Evolutionary conservation across 2,329 filamentous ascomycete genomes (phyloP).

Genomic region (Acarospora socialis): DNA sequence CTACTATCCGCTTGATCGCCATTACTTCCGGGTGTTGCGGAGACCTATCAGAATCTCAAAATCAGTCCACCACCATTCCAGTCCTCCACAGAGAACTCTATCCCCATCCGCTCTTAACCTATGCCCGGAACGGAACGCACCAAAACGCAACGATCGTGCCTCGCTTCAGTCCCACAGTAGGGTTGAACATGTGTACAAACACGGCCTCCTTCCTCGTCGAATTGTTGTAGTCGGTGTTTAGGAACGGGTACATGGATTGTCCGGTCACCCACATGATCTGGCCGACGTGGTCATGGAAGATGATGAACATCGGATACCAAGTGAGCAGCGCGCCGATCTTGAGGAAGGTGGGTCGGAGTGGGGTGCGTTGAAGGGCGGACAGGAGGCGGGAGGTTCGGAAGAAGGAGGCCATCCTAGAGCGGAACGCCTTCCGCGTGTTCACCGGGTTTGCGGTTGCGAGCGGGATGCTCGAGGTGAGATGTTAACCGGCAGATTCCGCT

Average conservation of each 20-base stretch:
- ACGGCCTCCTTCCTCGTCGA: constrained; percentile 29
- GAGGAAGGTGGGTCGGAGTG: constrained; percentile 3
- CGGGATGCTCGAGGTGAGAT: too few species aligned
- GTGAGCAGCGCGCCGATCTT: constrained; percentile 13
- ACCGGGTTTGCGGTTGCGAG: too few species aligned
- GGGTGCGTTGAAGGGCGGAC: constrained; percentile 2
- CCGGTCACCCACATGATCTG: constrained; percentile 30
- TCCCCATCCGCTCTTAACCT: too few species aligned
- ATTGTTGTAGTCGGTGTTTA: constrained; percentile 52
- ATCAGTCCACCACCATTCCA: neutral
- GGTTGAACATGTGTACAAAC: constrained; percentile 27
- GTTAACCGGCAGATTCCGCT: too few species aligned
- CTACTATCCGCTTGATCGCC: constrained; percentile 72
- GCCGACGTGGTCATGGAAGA: constrained; percentile 27
- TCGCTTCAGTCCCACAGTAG: constrained; percentile 40
- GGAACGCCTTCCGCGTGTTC: too few species aligned
- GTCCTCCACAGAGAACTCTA: neutral
- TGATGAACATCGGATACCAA: constrained; percentile 23
- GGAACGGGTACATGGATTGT: constrained; percentile 60
- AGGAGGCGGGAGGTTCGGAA: constrained; percentile 1
- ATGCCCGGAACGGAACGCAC: constrained; percentile 30
- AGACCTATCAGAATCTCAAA: constrained; percentile 35
- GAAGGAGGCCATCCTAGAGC: too few species aligned
- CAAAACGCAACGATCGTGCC: constrained; percentile 64
- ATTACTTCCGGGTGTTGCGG: constrained; percentile 55